Conservation (phyloP, 208 protist genomes). For the Trypanosoma caninum region DNA sequence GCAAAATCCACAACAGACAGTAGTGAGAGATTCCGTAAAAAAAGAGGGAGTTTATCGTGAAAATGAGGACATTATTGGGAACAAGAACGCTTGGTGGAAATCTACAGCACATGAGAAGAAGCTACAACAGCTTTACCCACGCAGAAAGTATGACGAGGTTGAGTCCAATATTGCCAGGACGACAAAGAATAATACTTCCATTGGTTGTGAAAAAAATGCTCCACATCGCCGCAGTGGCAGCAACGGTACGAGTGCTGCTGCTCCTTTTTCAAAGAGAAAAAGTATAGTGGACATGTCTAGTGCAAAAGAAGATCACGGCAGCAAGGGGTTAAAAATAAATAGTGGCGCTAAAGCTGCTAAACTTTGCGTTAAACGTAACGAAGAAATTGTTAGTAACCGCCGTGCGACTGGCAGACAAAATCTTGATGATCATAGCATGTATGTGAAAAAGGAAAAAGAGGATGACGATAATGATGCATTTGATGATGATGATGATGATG, state of each 20-base stretch:
- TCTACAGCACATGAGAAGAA: slow-evolving; percentile 52
- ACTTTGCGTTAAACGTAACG: neutral
- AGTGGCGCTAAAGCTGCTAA: neutral
- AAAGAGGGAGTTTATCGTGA: neutral
- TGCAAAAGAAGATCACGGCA: no score
- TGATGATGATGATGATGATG: slow-evolving; percentile 4
- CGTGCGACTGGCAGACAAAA: slow-evolving; percentile 2
- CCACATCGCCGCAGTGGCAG: no score
- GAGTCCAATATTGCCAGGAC: no score
- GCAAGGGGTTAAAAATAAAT: no score
- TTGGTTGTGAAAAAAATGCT: neutral
- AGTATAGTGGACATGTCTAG: no score
- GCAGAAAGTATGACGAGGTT: slow-evolving; percentile 63
- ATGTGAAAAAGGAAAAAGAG: slow-evolving; percentile 23
- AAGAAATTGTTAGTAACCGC: slow-evolving; percentile 8
- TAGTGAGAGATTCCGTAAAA: no score
- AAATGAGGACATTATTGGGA: slow-evolving; percentile 13
- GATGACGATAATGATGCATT: slow-evolving; percentile 11
- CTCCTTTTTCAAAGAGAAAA: neutral
- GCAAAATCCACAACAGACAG: no score
- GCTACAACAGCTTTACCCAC: slow-evolving; percentile 59
- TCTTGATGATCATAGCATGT: neutral
- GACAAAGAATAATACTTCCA: neutral
- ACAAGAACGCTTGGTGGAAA: slow-evolving; percentile 70
- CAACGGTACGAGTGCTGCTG: slow-evolving; percentile 5